Conservation (phyloP, 2,329 filamentous ascomycete genomes). For the Cercospora brassicicola region DNA sequence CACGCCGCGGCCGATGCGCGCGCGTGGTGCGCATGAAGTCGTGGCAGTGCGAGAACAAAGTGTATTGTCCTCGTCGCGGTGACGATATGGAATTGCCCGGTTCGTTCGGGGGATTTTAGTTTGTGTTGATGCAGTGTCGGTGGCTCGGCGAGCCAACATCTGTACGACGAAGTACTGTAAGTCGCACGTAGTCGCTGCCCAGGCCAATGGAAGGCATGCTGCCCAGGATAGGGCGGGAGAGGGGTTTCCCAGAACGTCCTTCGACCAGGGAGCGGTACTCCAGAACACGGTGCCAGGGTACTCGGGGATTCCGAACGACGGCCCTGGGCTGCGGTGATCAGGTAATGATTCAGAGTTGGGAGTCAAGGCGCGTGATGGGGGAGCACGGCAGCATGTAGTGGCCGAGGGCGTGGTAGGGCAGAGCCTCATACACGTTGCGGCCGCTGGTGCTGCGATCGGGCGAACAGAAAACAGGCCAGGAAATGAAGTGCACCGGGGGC, state of each 20-base stretch:
- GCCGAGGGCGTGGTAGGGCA: background rate
- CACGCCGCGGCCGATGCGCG: background rate
- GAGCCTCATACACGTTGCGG: background rate
- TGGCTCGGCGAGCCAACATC: background rate
- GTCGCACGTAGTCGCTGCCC: no score
- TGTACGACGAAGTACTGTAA: background rate
- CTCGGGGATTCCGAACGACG: background rate
- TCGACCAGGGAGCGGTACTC: background rate
- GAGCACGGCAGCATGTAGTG: background rate
- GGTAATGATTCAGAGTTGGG: background rate
- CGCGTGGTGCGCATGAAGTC: background rate
- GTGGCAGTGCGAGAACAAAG: background rate
- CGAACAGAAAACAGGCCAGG: background rate
- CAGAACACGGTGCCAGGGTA: background rate
- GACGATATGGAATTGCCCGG: background rate
- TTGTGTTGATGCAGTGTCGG: background rate
- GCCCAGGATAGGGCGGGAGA: background rate
- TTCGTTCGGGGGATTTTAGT: background rate
- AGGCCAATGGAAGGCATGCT: background rate
- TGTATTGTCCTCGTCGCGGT: background rate
- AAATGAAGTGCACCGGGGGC: background rate
- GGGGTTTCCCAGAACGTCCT: background rate
- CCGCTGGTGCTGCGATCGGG: background rate
- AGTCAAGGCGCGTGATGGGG: background rate
- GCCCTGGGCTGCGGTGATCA: background rate